These are phyloP conservation scores for Fusarium denticulatum DNA, from an alignment of 2,329 filamentous ascomycete genomes.

Conservation along the genomic window DNA sequence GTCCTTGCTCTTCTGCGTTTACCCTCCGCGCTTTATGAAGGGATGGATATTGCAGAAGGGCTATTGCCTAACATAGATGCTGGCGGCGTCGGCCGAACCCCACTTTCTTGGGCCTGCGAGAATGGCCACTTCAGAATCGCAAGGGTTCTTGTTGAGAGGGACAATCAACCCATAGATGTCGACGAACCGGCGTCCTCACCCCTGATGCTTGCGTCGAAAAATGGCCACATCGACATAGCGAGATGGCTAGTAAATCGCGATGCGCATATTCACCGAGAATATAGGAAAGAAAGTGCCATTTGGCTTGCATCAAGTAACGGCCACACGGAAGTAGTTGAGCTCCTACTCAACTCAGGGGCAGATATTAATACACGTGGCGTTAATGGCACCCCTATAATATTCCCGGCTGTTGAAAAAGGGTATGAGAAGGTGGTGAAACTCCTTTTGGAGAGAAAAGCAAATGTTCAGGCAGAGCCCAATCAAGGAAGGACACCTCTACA, in stretches of 20 bases:
- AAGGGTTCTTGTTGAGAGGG: accelerated
- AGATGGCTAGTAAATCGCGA: accelerated
- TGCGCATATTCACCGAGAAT: accelerated
- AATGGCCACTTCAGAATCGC: accelerated
- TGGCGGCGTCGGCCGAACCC: accelerated
- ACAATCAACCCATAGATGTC: accelerated
- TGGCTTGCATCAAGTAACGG: accelerated
- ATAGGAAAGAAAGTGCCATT: accelerated
- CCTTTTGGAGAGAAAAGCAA: background rate
- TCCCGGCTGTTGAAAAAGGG: accelerated
- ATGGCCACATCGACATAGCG: accelerated
- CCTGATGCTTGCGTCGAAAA: accelerated
- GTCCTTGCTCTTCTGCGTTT: background rate
- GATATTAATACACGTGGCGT: accelerated
- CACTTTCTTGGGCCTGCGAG: background rate
- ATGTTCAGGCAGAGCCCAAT: accelerated
- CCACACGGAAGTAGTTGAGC: accelerated
- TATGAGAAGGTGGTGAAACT: accelerated
- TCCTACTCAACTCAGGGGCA: accelerated
- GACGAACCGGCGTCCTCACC: accelerated
- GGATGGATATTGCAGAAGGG: background rate
- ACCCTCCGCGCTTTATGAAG: accelerated
- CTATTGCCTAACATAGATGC: accelerated
- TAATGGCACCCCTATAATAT: accelerated
- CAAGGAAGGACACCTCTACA: accelerated